Base-by-base conservation (phyloP, 306 rosid genomes). In the Dalbergia cultrata region DNA sequence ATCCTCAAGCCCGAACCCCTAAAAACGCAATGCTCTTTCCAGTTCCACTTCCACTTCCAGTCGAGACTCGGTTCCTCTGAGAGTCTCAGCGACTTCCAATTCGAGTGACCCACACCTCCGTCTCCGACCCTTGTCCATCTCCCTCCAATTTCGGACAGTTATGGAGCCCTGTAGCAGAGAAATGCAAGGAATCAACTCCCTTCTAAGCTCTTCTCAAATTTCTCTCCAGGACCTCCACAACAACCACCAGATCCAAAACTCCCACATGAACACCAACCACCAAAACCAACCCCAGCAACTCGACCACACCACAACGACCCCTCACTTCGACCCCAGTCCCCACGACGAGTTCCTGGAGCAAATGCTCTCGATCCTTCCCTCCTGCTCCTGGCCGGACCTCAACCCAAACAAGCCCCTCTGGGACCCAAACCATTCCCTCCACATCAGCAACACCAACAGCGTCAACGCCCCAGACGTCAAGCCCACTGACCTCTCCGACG, bases 331-430 rank as follows among this genome's bases (percentile, higher is more conserved):
- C 17, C 84, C 86, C 14, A 56, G 85, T 43, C 70, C 92, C 22
- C 90, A 90, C 75, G 99, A 95, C 33, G 99, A 93, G 80, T 93
- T 95, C 19, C 89, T 95, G 76, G 94, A 95, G 37, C 98, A 95
- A 85, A 90, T 95, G 88, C 95, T 95, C 70, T 90, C 97, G 26
- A 87, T 79, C 52, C 85, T 93, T 64, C 89, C 49, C 5, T 8
- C 58, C 4, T 89, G 84, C 70, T 85, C 89, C 4, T 92, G 97
- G 97, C 91, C 92, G 94, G 92, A 92, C 61, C 65, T 77, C 13
- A 50, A 71, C 33, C 80, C 80, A 91, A 14, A 62, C 33, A 67
- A 74, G 74, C 74, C 84, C 75, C 80, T 88, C 4, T 91, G 95
- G 95, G 92, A 90, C 68, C 82, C 86, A 1, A 34, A 71, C 22